Base-by-base conservation (phyloP, 768 basidiomycete species). In the Leccinum boreale region DNA sequence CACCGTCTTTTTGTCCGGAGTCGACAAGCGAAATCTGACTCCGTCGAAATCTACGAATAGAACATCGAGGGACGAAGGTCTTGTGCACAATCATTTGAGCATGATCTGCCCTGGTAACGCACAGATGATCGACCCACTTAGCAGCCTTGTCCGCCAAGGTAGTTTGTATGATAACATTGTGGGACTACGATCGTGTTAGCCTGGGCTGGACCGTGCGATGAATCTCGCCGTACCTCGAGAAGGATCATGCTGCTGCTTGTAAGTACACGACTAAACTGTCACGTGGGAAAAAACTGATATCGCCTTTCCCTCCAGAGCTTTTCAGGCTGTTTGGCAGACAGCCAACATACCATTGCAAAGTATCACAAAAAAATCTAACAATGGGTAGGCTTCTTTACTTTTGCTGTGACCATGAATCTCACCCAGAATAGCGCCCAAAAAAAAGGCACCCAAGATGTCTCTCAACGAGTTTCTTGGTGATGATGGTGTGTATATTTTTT, bases 11-110 rank as follows among this genome's bases (percentile, higher is more conserved):
- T 88, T 85, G 23, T 90, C 85, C 3, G 90, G 90, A 0, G 94
- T 94, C 14, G 91, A 91, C 49, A 98, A 75, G 72, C 90, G 95
- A 76, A 98, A 99, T 46, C 94, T 85, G 54, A 98, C 94, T 50
- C 93, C 90, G 71, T 99, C 97, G 65, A 94, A 99, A 76, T 99
- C 97, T 53, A 98, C 97, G 66, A 99, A 99, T 57, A 92, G 85
- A 56, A 98, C 89, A 77, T 99, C 97, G 59, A 98, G 79, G 29
- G 90, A 86, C 6, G 90, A 85, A 14, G 96, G 94, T 72, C 95
- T 99, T 70, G 26, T 55, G 61, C 36, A 59, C 67, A 48, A 69
- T 67, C 58, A 39, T 62, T 46, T 50, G 26, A 53, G 55, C 14
- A 42, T 23, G 50, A 59, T 55, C 55, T 53, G 29, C n/a, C 29